These are phyloP conservation scores for Agrocybe chaxingu DNA, from an alignment of 768 basidiomycete genomes.

Conservation along the genomic window DNA sequence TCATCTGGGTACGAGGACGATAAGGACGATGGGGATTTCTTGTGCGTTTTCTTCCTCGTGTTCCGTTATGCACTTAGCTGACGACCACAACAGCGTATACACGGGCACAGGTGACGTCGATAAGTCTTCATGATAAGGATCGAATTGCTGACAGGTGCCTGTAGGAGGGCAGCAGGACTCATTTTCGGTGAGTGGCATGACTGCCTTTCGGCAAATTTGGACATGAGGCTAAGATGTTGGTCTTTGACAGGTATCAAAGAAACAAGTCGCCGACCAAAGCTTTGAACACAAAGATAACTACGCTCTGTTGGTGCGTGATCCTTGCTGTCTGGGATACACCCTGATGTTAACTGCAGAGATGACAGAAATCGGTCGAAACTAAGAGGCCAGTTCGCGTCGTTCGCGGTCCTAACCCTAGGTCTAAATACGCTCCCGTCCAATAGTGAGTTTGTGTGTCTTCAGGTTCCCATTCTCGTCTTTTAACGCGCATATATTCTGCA, in stretches of 20 bases:
- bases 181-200: neutral
- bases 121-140: neutral
- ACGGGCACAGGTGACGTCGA: constrained; percentile 6
- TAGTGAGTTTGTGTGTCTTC: constrained; percentile 23
- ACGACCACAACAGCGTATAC: constrained; percentile 2
- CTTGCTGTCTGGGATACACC: no score
- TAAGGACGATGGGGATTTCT: constrained; percentile 31
- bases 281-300: constrained; percentile 30
- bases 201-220: neutral
- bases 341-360: neutral
- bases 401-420: constrained; percentile 27
- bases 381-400: constrained; percentile 37
- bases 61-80: neutral
- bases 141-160: neutral
- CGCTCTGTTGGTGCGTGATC: constrained; percentile 23
- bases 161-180: constrained; percentile 3
- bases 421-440: constrained; percentile 29
- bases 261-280: constrained; percentile 29
- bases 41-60: constrained; percentile 23
- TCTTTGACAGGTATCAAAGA: constrained; percentile 14
- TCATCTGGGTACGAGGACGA: constrained; percentile 41
- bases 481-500: constrained; percentile 8
- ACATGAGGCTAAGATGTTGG: neutral
- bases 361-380: constrained; percentile 28
- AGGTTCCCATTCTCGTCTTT: neutral